Evolutionary conservation across 495 filamentous ascomycete genomes (phyloP).

Genomic region (Aspergillus ostianus): DNA sequence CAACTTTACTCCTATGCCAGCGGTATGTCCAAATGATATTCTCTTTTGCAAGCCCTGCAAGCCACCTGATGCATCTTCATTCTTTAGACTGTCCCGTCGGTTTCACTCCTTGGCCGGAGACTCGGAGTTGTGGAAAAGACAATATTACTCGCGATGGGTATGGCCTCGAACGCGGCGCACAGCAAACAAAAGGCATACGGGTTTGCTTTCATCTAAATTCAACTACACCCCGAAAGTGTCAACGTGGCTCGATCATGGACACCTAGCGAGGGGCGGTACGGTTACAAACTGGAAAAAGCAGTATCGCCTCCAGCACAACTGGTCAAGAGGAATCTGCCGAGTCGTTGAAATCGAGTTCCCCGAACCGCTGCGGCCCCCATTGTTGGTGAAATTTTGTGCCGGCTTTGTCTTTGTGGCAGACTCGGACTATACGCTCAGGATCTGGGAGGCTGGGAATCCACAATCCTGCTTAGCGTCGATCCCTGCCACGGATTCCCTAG

Average conservation of each 20-base stretch:
- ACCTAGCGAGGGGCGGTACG: constrained; percentile 49
- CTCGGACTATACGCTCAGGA: constrained; percentile 62
- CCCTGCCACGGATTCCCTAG: constrained; percentile 10
- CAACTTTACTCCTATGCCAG: constrained; percentile 67
- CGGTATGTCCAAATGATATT: constrained; percentile 39
- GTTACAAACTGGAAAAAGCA: constrained; percentile 82
- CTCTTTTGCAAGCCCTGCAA: not conserved
- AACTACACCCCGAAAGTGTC: constrained; percentile 70
- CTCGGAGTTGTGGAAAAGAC: constrained; percentile 85
- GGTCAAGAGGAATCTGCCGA: constrained; percentile 78
- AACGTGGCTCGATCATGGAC: constrained; percentile 78
- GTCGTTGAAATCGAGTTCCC: constrained; percentile 73
- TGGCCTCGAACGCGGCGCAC: constrained; percentile 76
- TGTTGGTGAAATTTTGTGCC: constrained; percentile 70
- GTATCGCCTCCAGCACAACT: constrained; percentile 89
- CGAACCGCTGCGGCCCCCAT: constrained; percentile 50
- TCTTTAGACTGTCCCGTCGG: constrained; percentile 66
- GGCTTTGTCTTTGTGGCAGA: constrained; percentile 81
- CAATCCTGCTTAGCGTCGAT: constrained; percentile 35
- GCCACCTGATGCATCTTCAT: constrained; percentile 9
- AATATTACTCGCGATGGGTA: constrained; percentile 89
- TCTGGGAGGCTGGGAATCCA: constrained; percentile 67
- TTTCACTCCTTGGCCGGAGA: constrained; percentile 76
- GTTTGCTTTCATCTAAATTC: constrained; percentile 36
- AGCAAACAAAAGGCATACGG: constrained; percentile 59